Evolutionary conservation across 2,329 filamentous ascomycete species (phyloP).

Genomic region (Epichloe sylvatica): DNA sequence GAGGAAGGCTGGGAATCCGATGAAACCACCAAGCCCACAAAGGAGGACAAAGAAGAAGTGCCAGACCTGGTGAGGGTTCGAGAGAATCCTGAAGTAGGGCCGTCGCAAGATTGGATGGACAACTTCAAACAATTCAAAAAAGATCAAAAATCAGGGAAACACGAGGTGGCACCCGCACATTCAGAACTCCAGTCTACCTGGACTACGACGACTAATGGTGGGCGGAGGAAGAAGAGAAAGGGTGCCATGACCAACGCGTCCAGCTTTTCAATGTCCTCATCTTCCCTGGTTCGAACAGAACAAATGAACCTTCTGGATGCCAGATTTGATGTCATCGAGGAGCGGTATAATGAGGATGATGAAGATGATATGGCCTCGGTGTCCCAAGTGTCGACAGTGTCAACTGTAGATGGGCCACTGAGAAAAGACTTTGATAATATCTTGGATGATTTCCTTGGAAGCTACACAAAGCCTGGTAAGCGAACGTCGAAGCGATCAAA

Average conservation of each 20-base stretch:
- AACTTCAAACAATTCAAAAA: conserved; percentile 94
- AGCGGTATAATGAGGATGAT: conserved; percentile 47
- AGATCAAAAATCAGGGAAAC: conserved; percentile 43
- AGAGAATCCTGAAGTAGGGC: conserved; percentile 43
- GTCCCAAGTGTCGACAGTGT: conserved; percentile 48
- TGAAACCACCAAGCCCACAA: conserved; percentile 65
- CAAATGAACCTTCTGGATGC: conserved; percentile 74
- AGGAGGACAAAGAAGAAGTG: conserved; percentile 38
- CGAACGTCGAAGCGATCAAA: conserved; percentile 67
- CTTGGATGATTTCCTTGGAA: conserved; percentile 83
- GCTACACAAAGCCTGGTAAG: conserved; percentile 57
- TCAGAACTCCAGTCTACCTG: conserved; percentile 57
- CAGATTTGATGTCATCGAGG: conserved; percentile 82
- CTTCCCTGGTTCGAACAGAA: conserved; percentile 74
- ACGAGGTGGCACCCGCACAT: conserved; percentile 28
- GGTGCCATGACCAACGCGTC: conserved; percentile 81
- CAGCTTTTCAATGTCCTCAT: conserved; percentile 83
- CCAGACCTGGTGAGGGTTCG: conserved; percentile 34
- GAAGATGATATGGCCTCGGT: conserved; percentile 41
- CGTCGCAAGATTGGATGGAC: conserved; percentile 72
- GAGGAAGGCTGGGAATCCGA: conserved; percentile 94
- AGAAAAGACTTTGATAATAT: conserved; percentile 75
- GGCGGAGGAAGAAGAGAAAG: conserved; percentile 85
- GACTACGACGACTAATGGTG: conserved; percentile 65
- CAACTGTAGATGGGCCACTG: conserved; percentile 53